Conservation (phyloP, 495 filamentous ascomycete species). For the Penicillium pulvis region DNA sequence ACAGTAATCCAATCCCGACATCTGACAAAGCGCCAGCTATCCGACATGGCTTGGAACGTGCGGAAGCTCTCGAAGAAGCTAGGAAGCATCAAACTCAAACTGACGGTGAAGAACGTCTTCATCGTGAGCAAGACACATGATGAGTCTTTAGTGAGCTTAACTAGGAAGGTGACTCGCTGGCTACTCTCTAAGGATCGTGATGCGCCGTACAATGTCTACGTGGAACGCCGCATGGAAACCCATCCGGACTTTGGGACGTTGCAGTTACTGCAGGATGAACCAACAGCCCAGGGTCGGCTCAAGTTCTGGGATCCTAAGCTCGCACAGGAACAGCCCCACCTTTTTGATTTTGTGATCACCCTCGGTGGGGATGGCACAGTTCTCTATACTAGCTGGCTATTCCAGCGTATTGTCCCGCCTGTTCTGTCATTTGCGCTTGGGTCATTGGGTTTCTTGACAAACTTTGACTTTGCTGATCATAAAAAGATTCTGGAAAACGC, state of each 20-base stretch:
- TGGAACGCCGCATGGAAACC: constrained; percentile 72
- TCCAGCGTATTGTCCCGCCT: constrained; percentile 94
- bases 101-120: constrained; percentile 81
- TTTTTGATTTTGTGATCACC: constrained; percentile 91
- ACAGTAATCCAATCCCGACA: constrained; percentile 58
- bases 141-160: constrained; percentile 74
- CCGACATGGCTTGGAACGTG: constrained; percentile 95
- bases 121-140: constrained; percentile 89
- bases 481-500: constrained; percentile 68
- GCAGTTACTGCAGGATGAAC: constrained; percentile 59
- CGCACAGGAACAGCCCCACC: constrained; percentile 74
- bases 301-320: constrained; percentile 83
- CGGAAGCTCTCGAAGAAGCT: constrained; percentile 86
- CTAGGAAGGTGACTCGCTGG: constrained; percentile 79
- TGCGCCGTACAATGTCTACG: constrained; percentile 70
- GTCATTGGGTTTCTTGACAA: constrained; percentile 92
- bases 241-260: constrained; percentile 71
- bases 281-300: constrained; percentile 59
- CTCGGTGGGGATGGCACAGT: constrained; percentile 98
- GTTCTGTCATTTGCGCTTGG: constrained; percentile 90
- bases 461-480: constrained; percentile 85
- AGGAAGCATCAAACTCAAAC: constrained; percentile 73
- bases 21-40: constrained; percentile 88
- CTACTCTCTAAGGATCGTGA: constrained; percentile 75
- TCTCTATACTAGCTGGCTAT: constrained; percentile 93